Evolutionary conservation across 2,329 filamentous ascomycete species (phyloP), one percentile per base, ranked within the genome.

Genomic region (Colletotrichum plurivorum): DNA sequence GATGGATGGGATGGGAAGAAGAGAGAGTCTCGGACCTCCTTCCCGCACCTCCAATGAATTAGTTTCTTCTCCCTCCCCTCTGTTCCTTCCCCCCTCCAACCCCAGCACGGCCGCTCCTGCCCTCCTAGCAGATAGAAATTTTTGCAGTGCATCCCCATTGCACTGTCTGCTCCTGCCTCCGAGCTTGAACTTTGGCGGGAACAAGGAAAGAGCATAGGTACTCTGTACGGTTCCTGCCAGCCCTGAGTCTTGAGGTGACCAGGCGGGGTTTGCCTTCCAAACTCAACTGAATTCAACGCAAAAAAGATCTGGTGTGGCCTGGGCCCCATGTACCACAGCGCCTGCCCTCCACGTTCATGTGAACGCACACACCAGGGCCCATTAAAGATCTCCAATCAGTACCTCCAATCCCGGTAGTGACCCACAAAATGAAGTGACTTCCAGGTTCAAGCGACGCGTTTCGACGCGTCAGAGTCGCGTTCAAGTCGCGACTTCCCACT

Each of bases 81-180:
- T 48, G 22, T 36, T 63, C 22, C 16, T 54, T 22, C 46, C 59
- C 46, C 31, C 12, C 31, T 36, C 31, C 10, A 36, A 36, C 31
- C 39, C n/a, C 10, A 16, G 65, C 46, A 57, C 59, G 57, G 39
- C 46, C 59, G 65, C 52, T 20, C 53, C 53, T 55, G 41, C 49
- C 63, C 52, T 20, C 53, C 53, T 55, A 27, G 43, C 63, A 41
- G 16, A 45, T 36, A 8, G 31, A 9, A 43, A 61, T 56, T 27
- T 39, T 65, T 39, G 65, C 53, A 53, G 66, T 54, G 36, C 48
- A 66, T 66, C 48, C 59, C 66, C 18, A 25, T 55, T 66, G 62
- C 66, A 51, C 59, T n/a, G 31, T 36, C 31, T 36, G 31, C 8
- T 36, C 31, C 31, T 27, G 36, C n/a, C 31, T 18, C 48, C 9